phyloP scores from a whole-genome alignment of 2,329 filamentous ascomycete genomes.

The Aspergillus ochraceus region DNA sequence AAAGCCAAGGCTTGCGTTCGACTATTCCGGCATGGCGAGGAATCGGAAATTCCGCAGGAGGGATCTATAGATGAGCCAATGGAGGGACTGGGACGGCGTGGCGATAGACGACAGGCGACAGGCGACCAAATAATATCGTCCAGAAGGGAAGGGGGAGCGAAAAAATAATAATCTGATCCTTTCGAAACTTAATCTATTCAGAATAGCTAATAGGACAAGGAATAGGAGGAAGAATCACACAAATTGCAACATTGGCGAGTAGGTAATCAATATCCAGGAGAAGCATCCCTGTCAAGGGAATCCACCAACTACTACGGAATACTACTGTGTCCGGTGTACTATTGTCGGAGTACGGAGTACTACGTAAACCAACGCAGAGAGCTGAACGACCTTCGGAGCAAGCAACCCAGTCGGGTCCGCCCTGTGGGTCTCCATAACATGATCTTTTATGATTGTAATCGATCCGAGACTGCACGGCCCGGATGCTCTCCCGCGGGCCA shows the following conservation, averaged over 20 bases:
- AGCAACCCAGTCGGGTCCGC: not conserved
- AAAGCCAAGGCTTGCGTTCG: not conserved
- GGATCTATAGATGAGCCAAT: not conserved
- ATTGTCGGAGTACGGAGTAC: no score
- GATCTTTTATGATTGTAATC: not conserved
- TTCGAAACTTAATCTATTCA: not conserved
- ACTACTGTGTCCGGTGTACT: no score
- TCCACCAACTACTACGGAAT: no score
- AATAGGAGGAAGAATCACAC: not conserved
- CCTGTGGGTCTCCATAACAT: not conserved
- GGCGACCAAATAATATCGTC: not conserved
- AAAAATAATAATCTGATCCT: not conserved
- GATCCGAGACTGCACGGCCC: not conserved
- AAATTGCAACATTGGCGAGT: not conserved
- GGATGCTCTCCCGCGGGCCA: not conserved
- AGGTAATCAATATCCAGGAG: not conserved
- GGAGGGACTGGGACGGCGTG: not conserved
- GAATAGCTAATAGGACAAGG: not conserved
- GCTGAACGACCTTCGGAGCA: not conserved
- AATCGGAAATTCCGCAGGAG: not conserved
- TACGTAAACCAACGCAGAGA: no score
- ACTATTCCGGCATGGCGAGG: not conserved
- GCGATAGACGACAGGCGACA: not conserved
- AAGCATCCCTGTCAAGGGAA: not conserved
- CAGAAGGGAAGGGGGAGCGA: not conserved